Percentiles rank a stretch among this genome's conserved stretches.
phyloP scores from a whole-genome alignment of 495 filamentous ascomycete genomes.

The Eremomyces bilateralis region DNA sequence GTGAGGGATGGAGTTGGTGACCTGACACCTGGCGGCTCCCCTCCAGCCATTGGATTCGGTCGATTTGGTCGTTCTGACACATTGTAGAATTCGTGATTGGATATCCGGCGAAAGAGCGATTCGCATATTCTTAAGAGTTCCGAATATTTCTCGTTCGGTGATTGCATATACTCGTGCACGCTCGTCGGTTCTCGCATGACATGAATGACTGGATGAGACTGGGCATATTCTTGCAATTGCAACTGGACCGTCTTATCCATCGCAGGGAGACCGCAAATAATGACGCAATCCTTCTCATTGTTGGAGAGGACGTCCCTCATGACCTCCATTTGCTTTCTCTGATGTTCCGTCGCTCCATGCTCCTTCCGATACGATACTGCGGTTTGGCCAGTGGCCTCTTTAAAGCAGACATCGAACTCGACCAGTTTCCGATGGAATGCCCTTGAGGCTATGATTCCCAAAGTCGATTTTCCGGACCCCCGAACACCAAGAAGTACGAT shows the following conservation, averaged over 20 bases:
- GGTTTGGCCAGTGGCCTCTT: constrained; percentile 39
- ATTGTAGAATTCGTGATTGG: constrained; percentile 68
- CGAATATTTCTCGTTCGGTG: constrained; percentile 28
- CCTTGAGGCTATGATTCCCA: constrained; percentile 58
- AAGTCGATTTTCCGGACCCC: constrained; percentile 54
- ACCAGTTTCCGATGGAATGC: constrained; percentile 46
- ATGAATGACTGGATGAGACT: constrained; percentile 50
- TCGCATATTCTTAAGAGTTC: constrained; percentile 28
- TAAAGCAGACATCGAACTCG: constrained; percentile 50
- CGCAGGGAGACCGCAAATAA: constrained; percentile 43
- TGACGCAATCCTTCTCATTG: constrained; percentile 42
- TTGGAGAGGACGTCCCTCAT: constrained; percentile 44
- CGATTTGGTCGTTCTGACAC: constrained; percentile 23
- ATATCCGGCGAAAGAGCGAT: constrained; percentile 38
- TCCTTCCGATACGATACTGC: constrained; percentile 36
- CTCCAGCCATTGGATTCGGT: constrained; percentile 19
- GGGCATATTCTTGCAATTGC: constrained; percentile 25
- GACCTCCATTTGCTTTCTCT: constrained; percentile 36
- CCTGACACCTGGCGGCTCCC: constrained; percentile 1
- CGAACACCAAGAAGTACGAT: constrained; percentile 56
- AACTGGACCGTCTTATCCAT: constrained; percentile 19
- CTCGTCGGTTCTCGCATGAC: constrained; percentile 45
- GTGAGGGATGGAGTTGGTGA: constrained; percentile 39
- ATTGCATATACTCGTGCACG: constrained; percentile 39
- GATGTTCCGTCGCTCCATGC: constrained; percentile 37